Base-by-base conservation (phyloP, 164 flowering plant genomes). In the Umbellularia californica region DNA sequence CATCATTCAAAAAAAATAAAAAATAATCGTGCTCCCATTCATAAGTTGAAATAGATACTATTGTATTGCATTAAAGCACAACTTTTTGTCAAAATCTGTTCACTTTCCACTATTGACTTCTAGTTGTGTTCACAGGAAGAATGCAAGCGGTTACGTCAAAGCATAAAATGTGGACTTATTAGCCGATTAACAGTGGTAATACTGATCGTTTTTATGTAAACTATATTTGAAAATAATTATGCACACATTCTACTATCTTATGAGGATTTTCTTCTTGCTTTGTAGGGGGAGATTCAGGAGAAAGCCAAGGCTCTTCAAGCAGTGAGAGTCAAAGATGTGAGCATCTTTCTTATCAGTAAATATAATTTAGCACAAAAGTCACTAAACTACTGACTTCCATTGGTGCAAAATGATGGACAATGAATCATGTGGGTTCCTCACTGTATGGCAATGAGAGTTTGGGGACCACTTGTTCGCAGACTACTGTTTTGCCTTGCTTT, bases 161-260 rank as follows among this genome's bases (percentile, higher is more conserved):
- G 99, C 74, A 95, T 95, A 73, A 95, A 91, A 74, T 93, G 95
- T 89, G 99, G 99, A 78, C 81, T 92, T n/a, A 86, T 95, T 69
- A 86, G 79, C 71, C 85, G 90, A 65, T 78, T 92, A 82, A 93
- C 95, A 50, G 96, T 95, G 98, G 99, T 95, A 90, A 84, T 72
- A 72, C 55, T 67, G 52, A 25, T n/a, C 60, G 2, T 78, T 28
- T 55, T 55, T 55, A 17, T 4, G 13, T 15, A 15, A 14, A 55
- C 24, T 28, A 15, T 55, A 50, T 55, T 69, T 23, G 20, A 67
- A 47, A 30, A 58, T 58, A 28, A 1, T 13, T 62, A 15, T 50
- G 14, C 30, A 35, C 47, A 9, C 11, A 41, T 7, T 41, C 47
- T 35, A 7, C 64, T 24, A 24, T 72, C 27, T 33, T 70, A 15